Conservation (phyloP, 2,329 filamentous ascomycete species). For the Ascochyta clinopodiicola region DNA sequence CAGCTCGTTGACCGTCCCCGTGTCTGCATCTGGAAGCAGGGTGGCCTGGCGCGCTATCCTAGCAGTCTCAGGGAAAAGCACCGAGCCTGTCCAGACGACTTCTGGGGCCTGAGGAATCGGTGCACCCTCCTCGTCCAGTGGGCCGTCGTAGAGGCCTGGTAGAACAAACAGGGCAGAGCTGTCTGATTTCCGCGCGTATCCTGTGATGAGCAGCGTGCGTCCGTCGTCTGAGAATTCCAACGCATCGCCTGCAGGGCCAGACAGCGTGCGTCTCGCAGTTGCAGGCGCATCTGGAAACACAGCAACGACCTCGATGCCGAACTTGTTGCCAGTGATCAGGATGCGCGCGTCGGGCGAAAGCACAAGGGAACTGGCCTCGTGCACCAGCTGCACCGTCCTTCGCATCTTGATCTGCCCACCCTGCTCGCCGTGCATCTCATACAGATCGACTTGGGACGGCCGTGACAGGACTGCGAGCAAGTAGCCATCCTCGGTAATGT, state of each 20-base stretch:
- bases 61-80: conserved; percentile 51
- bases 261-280: conserved; percentile 44
- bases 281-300: conserved; percentile 65
- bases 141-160: conserved; percentile 48
- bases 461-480: conserved; percentile 80
- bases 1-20: conserved; percentile 48
- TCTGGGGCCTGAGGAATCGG: conserved; percentile 47
- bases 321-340: conserved; percentile 82
- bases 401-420: conserved; percentile 67
- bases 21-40: conserved; percentile 47
- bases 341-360: conserved; percentile 83
- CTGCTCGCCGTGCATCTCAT: conserved; percentile 64
- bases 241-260: conserved; percentile 45
- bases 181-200: conserved; percentile 44
- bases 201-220: conserved; percentile 48
- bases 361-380: conserved; percentile 78
- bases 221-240: conserved; percentile 51
- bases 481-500: conserved; percentile 79
- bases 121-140: conserved; percentile 49
- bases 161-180: conserved; percentile 49
- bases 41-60: conserved; percentile 49
- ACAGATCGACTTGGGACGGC: conserved; percentile 86
- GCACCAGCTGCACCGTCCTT: conserved; percentile 77
- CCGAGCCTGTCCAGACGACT: conserved; percentile 47
- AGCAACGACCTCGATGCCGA: conserved; percentile 86